Evolutionary conservation across 1,284 basidiomycete species (phyloP).

Genomic region (Ustilago hordei): DNA sequence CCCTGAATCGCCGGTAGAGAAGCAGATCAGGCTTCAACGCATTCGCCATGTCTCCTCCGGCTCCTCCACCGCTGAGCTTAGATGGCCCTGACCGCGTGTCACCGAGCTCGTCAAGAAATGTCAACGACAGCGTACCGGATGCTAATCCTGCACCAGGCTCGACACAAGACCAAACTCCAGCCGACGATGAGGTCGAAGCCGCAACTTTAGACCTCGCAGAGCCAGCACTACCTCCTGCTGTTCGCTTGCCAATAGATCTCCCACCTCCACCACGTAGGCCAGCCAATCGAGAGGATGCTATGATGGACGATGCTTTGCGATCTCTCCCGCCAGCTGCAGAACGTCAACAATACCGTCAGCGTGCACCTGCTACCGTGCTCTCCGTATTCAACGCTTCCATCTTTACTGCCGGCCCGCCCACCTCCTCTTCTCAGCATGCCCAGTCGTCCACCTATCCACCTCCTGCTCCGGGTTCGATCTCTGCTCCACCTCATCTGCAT

Average conservation of each 20-base stretch:
- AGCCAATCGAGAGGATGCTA: constrained; percentile 28
- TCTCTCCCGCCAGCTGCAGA: constrained; percentile 47
- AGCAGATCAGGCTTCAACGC: neutral
- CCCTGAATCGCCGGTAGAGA: neutral
- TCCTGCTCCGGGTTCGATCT: neutral
- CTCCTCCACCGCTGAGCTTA: constrained; percentile 14
- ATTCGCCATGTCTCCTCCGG: constrained; percentile 17
- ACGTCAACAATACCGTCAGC: constrained; percentile 24
- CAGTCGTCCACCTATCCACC: constrained; percentile 30
- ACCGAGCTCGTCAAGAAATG: neutral
- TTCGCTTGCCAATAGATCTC: constrained; percentile 25
- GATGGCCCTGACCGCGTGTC: constrained; percentile 3
- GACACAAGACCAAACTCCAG: neutral
- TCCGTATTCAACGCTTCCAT: constrained; percentile 40
- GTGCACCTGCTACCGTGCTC: constrained; percentile 32
- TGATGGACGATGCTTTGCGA: constrained; percentile 51
- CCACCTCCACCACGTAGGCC: constrained; percentile 40
- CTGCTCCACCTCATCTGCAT: constrained; percentile 19
- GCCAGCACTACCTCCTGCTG: constrained; percentile 29
- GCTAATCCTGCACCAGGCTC: neutral
- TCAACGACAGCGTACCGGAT: neutral
- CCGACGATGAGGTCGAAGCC: neutral
- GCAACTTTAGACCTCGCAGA: neutral
- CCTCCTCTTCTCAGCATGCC: constrained; percentile 9
- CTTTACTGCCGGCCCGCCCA: constrained; percentile 7